Conservation (phyloP, 176 grass and related monocot genomes). For the Zizania latifolia region DNA sequence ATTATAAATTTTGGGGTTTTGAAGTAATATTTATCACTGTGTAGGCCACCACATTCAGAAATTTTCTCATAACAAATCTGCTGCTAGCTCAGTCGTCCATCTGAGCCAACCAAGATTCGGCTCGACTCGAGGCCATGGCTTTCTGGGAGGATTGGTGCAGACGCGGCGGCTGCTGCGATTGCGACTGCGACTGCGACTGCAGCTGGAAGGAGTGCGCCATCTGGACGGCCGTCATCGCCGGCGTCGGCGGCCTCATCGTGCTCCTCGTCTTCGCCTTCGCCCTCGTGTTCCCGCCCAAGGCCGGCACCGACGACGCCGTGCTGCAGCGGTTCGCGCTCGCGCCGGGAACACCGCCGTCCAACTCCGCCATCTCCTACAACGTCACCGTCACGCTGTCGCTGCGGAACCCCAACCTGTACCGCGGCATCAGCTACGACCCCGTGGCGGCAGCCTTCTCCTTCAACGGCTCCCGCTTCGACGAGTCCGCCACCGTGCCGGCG, state of each 20-base stretch:
- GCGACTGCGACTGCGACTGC: background rate
- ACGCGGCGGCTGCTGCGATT: no score
- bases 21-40: no score
- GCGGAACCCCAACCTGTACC: constrained; percentile 43
- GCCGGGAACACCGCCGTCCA: background rate
- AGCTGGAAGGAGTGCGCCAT: background rate
- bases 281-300: constrained; percentile 32
- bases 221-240: background rate
- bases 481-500: background rate
- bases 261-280: constrained; percentile 43
- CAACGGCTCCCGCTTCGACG: constrained; percentile 47
- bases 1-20: no score
- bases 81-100: background rate
- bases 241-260: background rate
- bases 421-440: constrained; percentile 22
- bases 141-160: background rate
- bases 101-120: background rate
- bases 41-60: no score
- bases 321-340: constrained; percentile 28
- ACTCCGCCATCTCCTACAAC: constrained; percentile 35
- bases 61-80: background rate
- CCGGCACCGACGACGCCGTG: constrained; percentile 35
- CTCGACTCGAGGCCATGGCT: background rate
- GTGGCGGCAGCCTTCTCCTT: constrained; percentile 17
- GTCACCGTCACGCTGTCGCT: constrained; percentile 25